These are phyloP conservation scores for Lepidium africanum DNA, from an alignment of 345 rosid genomes.

Conservation along the genomic window DNA sequence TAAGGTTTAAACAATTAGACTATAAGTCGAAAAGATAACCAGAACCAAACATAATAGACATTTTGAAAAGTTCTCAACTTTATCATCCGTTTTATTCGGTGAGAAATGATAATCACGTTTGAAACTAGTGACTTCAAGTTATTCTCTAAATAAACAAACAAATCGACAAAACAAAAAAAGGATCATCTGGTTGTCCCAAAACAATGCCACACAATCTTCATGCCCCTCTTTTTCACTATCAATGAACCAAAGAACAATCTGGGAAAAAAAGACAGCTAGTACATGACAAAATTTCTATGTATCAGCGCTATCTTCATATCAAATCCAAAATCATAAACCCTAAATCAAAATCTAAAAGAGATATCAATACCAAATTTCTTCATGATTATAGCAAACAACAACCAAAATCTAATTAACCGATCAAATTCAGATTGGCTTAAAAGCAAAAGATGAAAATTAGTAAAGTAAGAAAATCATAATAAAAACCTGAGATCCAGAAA, in stretches of 20 bases:
- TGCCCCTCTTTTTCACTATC: background rate
- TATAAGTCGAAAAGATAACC: slow-evolving; percentile 9
- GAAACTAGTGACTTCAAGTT: background rate
- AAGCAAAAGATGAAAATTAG: background rate
- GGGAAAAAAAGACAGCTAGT: background rate
- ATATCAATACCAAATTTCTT: background rate
- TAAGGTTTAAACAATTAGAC: background rate
- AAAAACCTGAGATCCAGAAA: slow-evolving; percentile 16
- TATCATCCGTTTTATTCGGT: background rate
- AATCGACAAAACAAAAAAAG: background rate
- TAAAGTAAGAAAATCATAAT: background rate
- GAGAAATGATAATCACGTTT: background rate
- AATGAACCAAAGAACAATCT: slow-evolving; percentile 5
- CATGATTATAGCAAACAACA: background rate
- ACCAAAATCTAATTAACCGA: background rate
- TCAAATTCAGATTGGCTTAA: slow-evolving; percentile 6
- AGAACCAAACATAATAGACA: background rate
- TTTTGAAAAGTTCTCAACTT: background rate
- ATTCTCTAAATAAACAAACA: slow-evolving; percentile 16
- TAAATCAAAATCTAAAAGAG: background rate
- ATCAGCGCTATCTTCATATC: background rate
- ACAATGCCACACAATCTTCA: slow-evolving; percentile 4
- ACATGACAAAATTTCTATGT: background rate
- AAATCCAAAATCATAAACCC: slow-evolving; percentile 1
- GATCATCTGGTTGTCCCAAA: background rate